These are phyloP conservation scores for Cephalotrichum gorgonifer DNA, from an alignment of 2,329 filamentous ascomycete species.

Conservation along the genomic window DNA sequence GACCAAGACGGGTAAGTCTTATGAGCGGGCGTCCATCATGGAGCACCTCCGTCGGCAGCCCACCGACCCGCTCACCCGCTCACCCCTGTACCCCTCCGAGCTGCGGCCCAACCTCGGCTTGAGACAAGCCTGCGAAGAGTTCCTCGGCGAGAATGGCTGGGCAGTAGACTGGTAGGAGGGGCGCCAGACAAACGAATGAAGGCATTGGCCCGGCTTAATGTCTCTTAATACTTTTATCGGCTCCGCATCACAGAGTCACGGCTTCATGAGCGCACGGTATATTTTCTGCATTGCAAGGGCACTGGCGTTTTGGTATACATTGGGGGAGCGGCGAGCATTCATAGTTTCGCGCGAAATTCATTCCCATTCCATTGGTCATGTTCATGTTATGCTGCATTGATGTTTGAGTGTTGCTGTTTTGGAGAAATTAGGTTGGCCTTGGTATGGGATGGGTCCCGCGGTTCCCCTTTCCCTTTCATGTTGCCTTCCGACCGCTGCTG, in stretches of 20 bases:
- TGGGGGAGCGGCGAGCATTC: background rate
- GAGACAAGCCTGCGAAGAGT: conserved; percentile 75
- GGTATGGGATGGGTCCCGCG: too few relatives aligned
- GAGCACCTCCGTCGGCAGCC: conserved; percentile 70
- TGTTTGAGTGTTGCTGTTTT: too few relatives aligned
- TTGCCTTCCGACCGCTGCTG: too few relatives aligned
- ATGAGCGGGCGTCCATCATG: conserved; percentile 75
- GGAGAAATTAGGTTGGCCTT: too few relatives aligned
- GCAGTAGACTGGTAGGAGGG: conserved; percentile 69
- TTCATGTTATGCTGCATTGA: too few relatives aligned
- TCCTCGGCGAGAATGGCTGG: conserved; percentile 80
- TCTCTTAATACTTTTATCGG: too few relatives aligned
- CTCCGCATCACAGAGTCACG: too few relatives aligned
- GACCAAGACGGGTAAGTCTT: conserved; percentile 83
- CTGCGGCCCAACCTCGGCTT: conserved; percentile 73
- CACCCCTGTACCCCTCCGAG: conserved; percentile 57
- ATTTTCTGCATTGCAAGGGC: background rate
- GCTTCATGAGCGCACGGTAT: too few relatives aligned
- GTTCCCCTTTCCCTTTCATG: too few relatives aligned
- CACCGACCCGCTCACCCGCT: conserved; percentile 76
- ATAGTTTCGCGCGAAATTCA: too few relatives aligned
- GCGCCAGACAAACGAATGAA: background rate
- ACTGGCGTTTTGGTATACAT: background rate
- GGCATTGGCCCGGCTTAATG: background rate
- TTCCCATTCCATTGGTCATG: too few relatives aligned